Evolutionary conservation across 2,329 filamentous ascomycete species (phyloP), one percentile per base, ranked within the genome.

Genomic region (Xylaria polymorpha): DNA sequence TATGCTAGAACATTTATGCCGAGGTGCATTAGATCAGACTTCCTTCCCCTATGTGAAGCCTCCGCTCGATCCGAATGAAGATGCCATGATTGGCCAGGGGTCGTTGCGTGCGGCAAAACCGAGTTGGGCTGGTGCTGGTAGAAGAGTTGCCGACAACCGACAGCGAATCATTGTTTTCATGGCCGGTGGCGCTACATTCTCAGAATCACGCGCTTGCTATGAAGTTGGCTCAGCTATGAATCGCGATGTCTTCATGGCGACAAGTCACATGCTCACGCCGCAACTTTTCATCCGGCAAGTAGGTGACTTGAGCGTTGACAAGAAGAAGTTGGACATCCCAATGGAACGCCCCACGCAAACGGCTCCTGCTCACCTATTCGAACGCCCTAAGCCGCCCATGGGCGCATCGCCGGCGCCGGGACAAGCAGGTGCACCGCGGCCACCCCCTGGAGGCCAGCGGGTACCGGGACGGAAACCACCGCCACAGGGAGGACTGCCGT

Each of bases 91-190:
- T 6, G 84, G 87, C 32, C 87, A 92, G 72, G 89, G 92, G 14
- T 98, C 95, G 15, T 86, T 99, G 29, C 92, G 96, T 67, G 93
- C 93, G 10, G 94, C 94, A 18, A 97, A 97, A 76, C 96, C 95
- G 1, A 97, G 94, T 50, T 99, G 96, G 96, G 96, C 96, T 1
- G 93, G 93, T 62, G 91, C 92, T 10, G 90, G 94, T 51, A 87
- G 91, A 55, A 88, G 90, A 35, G 90, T 84, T 68, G 88, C 85
- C 69, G 95, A 98, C 78, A 97, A 94, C 72, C 89, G 92, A 62
- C 96, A 99, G 79, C 90, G 96, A 61, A 87, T 98, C 63, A 92
- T 99, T 68, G 91, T 98, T 18, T 98, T 97, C 79, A 91, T 98
- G 87, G 96, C 95, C 1, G 96, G 96, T 57, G 96, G 96, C 53